Conservation (phyloP, 2,329 filamentous ascomycete genomes). For the Metarhizium humberi region DNA sequence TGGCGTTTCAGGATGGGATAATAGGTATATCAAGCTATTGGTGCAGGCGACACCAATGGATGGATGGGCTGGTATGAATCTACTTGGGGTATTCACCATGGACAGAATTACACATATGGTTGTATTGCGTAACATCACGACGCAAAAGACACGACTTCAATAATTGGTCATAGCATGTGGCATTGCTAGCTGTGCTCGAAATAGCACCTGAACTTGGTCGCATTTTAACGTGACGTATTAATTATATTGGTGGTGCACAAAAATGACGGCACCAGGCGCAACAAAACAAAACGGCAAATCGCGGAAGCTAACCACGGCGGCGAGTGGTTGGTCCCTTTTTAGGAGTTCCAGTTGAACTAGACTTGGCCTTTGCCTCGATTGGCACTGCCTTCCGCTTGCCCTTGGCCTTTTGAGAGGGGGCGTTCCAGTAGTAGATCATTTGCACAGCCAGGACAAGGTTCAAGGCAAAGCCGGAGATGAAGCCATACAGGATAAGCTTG, state of each 20-base stretch:
- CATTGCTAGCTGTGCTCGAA: too few relatives aligned
- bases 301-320: slow-evolving; percentile 27
- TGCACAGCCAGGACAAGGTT: slow-evolving; percentile 81
- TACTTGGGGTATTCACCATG: background rate
- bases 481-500: slow-evolving; percentile 90
- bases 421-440: slow-evolving; percentile 97
- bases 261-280: background rate
- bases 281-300: background rate
- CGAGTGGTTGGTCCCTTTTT: slow-evolving; percentile 35
- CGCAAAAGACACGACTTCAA: too few relatives aligned
- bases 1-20: background rate
- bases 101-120: background rate
- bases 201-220: background rate
- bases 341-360: slow-evolving; percentile 21
- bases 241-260: background rate
- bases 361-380: slow-evolving; percentile 16
- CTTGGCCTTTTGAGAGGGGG: slow-evolving; percentile 38
- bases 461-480: slow-evolving; percentile 81
- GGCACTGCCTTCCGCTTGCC: slow-evolving; percentile 29
- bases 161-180: too few relatives aligned
- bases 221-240: background rate
- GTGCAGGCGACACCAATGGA: background rate
- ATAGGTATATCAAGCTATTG: background rate
- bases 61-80: background rate
- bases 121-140: too few relatives aligned